Percentiles rank a stretch among this genome's conserved stretches.
phyloP scores from a whole-genome alignment of 352 stramenopile species.

The Globisporangium barbulae region DNA sequence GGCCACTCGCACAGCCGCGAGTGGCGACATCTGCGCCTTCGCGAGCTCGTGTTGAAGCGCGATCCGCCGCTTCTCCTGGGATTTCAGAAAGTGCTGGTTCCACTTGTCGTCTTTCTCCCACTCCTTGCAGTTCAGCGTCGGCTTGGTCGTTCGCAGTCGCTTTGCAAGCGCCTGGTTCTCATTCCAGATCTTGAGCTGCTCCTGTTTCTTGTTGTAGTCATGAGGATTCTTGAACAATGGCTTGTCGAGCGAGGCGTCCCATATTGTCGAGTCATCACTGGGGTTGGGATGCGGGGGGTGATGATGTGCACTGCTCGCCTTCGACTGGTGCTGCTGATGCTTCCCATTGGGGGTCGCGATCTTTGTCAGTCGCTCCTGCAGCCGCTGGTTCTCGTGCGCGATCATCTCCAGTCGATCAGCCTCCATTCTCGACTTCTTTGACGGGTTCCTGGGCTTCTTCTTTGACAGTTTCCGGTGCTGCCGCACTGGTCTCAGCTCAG shows the following conservation, averaged over 20 bases:
- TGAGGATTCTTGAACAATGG: constrained; percentile 2
- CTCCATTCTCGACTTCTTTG: constrained; percentile 27
- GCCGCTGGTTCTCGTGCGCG: constrained; percentile 26
- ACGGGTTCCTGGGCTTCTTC: constrained; percentile 16
- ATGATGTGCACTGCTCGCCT: neutral
- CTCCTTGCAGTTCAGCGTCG: constrained; percentile 60
- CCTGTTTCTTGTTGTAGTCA: constrained; percentile 66
- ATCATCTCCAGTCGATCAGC: constrained; percentile 18
- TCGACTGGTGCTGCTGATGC: constrained; percentile 2
- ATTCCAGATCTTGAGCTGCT: constrained; percentile 67
- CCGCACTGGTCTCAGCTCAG: constrained; percentile 11
- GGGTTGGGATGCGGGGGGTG: constrained; percentile 9
- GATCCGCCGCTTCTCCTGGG: constrained; percentile 44
- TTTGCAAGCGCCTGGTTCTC: constrained; percentile 73
- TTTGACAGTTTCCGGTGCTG: constrained; percentile 6
- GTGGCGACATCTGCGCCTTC: constrained; percentile 40
- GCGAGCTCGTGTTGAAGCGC: constrained; percentile 53
- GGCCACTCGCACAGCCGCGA: constrained; percentile 26
- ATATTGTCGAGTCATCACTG: constrained; percentile 5
- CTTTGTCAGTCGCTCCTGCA: constrained; percentile 23
- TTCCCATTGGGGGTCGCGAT: constrained; percentile 9
- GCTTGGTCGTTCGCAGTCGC: constrained; percentile 58
- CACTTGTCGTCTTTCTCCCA: constrained; percentile 74
- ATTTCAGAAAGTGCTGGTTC: constrained; percentile 65
- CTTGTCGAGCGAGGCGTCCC: constrained; percentile 2